Evolutionary conservation across 768 basidiomycete species (phyloP).

Genomic region (Mycena pura): DNA sequence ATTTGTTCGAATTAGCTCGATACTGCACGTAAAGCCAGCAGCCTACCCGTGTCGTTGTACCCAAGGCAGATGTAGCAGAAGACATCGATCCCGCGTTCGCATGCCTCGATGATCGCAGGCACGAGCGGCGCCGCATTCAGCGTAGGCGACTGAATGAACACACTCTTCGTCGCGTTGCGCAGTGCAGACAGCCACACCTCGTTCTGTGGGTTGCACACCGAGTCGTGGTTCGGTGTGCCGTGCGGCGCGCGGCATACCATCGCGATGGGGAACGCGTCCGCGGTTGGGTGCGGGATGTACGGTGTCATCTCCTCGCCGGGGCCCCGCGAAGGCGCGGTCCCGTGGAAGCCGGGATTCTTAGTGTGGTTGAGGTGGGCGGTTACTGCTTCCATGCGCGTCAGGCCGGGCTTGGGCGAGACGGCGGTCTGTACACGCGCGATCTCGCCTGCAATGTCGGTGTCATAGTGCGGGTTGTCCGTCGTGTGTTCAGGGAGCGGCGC

Average conservation of each 20-base stretch:
- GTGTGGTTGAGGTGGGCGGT: constrained; percentile 49
- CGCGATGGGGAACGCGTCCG: constrained; percentile 66
- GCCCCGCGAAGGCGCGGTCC: constrained; percentile 34
- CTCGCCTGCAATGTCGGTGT: constrained; percentile 32
- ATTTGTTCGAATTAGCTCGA: too few species aligned
- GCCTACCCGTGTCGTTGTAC: constrained; percentile 64
- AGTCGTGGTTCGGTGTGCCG: constrained; percentile 57
- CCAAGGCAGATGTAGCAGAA: constrained; percentile 66
- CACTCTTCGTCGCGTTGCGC: constrained; percentile 60
- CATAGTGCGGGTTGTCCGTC: constrained; percentile 30
- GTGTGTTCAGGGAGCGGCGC: constrained; percentile 27
- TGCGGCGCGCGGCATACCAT: constrained; percentile 69
- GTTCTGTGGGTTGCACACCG: constrained; percentile 64
- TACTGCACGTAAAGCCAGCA: too few species aligned
- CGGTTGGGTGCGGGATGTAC: constrained; percentile 64
- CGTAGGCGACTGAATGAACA: constrained; percentile 81
- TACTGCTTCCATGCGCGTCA: constrained; percentile 38
- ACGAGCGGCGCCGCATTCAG: constrained; percentile 72
- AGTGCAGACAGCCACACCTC: constrained; percentile 72
- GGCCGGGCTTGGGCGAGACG: constrained; percentile 25
- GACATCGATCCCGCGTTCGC: constrained; percentile 64
- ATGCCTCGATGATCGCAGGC: constrained; percentile 63
- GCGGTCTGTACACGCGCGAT: constrained; percentile 29
- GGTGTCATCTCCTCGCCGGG: constrained; percentile 61
- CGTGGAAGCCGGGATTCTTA: constrained; percentile 41